A percentile compares a stretch with the other conserved stretches of the same genome.
Conservation (phyloP, 805 yeast species). For the Naumovozyma castellii region DNA sequence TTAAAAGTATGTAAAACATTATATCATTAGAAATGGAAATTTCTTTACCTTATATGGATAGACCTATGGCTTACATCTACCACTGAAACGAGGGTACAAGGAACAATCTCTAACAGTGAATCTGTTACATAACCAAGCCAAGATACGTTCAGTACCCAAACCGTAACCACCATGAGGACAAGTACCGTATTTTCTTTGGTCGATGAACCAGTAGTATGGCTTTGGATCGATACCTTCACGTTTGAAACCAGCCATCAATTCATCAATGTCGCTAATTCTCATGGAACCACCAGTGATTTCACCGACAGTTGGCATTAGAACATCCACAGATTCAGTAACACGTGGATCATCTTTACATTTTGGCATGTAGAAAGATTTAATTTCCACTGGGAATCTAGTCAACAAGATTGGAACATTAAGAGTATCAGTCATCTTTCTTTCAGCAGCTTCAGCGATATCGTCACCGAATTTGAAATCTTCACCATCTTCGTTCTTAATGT, state of each 20-base stretch:
- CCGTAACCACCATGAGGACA: constrained; percentile 99
- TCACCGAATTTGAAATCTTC: constrained; percentile 92
- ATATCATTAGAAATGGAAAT: neutral
- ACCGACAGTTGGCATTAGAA: constrained; percentile 97
- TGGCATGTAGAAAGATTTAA: constrained; percentile 97
- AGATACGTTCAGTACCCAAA: constrained; percentile 92
- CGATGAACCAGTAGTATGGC: constrained; percentile 92
- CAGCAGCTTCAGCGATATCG: constrained; percentile 99
- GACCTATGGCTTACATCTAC: constrained; percentile 86
- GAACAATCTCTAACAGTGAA: constrained; percentile 98
- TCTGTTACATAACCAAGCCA: constrained; percentile 97
- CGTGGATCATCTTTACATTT: constrained; percentile 81
- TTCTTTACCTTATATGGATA: too few species aligned
- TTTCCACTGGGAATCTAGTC: constrained; percentile 91
- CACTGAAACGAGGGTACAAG: constrained; percentile 93
- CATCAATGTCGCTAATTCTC: constrained; percentile 82
- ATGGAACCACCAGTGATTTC: constrained; percentile 98
- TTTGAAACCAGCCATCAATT: constrained; percentile 79
- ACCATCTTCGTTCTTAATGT: constrained; percentile 89
- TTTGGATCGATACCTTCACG: constrained; percentile 81
- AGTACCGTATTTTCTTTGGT: constrained; percentile 93
- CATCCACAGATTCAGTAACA: constrained; percentile 97
- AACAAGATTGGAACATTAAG: constrained; percentile 88
- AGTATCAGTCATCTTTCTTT: constrained; percentile 94
- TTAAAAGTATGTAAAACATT: neutral